phyloP scores from a whole-genome alignment of 1,284 basidiomycete genomes.

The Amylostereum areolatum region DNA sequence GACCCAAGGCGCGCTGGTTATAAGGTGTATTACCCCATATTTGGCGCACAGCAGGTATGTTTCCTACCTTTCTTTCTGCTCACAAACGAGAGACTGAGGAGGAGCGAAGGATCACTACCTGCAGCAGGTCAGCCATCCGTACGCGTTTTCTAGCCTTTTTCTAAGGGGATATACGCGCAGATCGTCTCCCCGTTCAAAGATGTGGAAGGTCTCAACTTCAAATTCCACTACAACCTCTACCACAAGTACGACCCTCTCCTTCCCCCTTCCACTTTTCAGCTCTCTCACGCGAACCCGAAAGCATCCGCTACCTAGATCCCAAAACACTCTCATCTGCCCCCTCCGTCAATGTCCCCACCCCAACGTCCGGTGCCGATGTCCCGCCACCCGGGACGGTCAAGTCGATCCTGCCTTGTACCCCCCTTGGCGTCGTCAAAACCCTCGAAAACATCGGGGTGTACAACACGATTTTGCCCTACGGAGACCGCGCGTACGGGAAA shows the following conservation, averaged over 20 bases:
- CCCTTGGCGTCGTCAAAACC: conserved; percentile 93
- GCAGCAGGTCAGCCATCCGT: conserved; percentile 69
- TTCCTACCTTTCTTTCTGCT: conserved; percentile 3
- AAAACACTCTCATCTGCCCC: conserved; percentile 49
- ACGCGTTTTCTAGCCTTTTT: too few relatives aligned
- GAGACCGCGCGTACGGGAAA: conserved; percentile 91
- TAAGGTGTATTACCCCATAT: conserved; percentile 92
- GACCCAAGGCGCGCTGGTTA: background rate
- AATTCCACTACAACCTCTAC: conserved; percentile 95
- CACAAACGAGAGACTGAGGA: background rate
- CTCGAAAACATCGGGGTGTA: conserved; percentile 91
- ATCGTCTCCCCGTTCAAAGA: conserved; percentile 95
- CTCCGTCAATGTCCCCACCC: conserved; percentile 26
- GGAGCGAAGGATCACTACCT: conserved; percentile 84
- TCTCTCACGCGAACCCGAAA: conserved; percentile 21
- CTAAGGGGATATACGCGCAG: conserved; percentile 40
- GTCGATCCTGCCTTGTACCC: conserved; percentile 95
- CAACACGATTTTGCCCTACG: conserved; percentile 87
- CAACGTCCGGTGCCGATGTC: conserved; percentile 46
- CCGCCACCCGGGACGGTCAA: conserved; percentile 83
- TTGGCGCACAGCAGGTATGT: conserved; percentile 76
- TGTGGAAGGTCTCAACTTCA: conserved; percentile 94
- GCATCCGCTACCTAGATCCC: conserved; percentile 75
- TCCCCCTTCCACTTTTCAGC: background rate
- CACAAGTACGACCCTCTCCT: conserved; percentile 67